Conservation (phyloP, 345 rosid species). For the Salix purpurea region DNA sequence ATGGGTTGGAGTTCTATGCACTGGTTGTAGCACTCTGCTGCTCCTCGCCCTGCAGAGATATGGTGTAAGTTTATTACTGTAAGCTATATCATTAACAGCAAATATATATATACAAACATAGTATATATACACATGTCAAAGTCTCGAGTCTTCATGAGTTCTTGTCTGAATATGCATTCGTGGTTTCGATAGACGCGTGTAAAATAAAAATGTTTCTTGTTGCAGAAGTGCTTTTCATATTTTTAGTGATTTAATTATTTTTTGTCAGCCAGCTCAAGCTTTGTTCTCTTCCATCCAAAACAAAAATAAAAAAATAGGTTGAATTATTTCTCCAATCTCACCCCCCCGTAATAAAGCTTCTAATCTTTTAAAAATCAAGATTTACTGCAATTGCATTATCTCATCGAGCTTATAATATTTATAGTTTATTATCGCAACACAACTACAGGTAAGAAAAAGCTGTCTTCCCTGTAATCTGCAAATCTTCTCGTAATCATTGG, state of each 20-base stretch:
- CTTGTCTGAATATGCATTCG: background rate
- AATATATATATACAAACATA: background rate
- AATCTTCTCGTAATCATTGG: background rate
- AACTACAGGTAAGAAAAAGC: background rate
- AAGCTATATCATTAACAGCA: background rate
- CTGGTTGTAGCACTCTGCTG: constrained; percentile 57
- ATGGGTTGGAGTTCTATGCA: constrained; percentile 53
- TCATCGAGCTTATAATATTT: background rate
- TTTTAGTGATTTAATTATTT: background rate
- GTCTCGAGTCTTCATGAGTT: background rate
- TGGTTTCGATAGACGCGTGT: background rate
- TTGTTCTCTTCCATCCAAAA: background rate
- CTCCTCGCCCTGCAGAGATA: constrained; percentile 61
- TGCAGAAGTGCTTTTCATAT: background rate
- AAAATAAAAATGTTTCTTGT: background rate
- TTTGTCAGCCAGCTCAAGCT: background rate
- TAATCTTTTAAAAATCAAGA: too few species aligned
- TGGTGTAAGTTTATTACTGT: constrained; percentile 31
- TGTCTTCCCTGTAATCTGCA: background rate
- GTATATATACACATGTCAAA: background rate
- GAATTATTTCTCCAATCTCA: background rate
- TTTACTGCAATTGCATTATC: background rate
- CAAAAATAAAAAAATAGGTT: background rate
- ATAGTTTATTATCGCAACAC: background rate
- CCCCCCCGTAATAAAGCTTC: background rate